Conservation (phyloP, 139 green algal genomes). For the Ettlia oleoabundans region DNA sequence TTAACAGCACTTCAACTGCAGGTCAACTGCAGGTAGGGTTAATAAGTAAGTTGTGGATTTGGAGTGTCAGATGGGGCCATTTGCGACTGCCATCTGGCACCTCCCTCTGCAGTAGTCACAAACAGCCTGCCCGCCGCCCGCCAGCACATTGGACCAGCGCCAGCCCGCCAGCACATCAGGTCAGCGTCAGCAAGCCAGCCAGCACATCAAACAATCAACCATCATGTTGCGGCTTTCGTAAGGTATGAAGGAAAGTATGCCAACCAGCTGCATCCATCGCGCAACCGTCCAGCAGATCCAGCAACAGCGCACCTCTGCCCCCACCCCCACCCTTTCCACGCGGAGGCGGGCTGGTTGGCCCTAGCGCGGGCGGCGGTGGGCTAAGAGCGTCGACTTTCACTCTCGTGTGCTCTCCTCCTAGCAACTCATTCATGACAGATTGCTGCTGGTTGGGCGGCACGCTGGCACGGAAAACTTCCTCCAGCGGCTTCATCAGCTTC, state of each 20-base stretch:
- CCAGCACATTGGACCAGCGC: too few species aligned
- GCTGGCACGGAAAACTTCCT: slow-evolving; percentile 12
- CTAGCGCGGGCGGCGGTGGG: neutral
- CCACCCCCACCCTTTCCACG: neutral
- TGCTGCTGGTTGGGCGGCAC: neutral
- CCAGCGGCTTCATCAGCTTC: neutral
- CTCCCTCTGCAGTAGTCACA: too few species aligned
- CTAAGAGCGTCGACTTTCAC: neutral
- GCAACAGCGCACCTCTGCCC: neutral
- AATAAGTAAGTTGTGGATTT: too few species aligned
- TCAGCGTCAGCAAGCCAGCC: too few species aligned
- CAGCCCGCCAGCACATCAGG: too few species aligned
- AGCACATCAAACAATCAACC: too few species aligned
- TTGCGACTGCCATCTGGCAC: too few species aligned
- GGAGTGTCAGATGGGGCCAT: too few species aligned
- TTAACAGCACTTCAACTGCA: neutral
- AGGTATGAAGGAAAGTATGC: too few species aligned
- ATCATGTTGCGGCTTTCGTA: too few species aligned
- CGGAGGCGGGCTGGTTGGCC: neutral
- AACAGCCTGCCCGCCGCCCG: too few species aligned
- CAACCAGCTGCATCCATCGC: too few species aligned
- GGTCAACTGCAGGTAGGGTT: neutral
- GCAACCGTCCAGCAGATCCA: neutral
- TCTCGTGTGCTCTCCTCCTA: neutral
- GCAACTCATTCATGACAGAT: neutral